phyloP scores from a whole-genome alignment of 2,329 filamentous ascomycete species.

The Apiospora marii region DNA sequence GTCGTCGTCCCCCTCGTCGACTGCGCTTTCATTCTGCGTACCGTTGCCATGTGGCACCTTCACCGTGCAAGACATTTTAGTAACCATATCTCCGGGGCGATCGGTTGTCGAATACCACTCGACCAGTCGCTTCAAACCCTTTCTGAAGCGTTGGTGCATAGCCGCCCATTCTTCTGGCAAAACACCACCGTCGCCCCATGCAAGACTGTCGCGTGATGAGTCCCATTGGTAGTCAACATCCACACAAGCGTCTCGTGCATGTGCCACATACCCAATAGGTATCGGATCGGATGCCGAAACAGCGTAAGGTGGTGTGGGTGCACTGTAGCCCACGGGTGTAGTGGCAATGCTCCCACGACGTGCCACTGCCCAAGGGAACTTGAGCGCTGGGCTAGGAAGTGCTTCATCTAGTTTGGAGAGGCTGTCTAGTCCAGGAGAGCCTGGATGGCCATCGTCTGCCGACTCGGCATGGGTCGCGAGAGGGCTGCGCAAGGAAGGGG shows the following conservation, averaged over 20 bases:
- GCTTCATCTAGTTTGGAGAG: constrained; percentile 24
- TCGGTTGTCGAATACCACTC: constrained; percentile 78
- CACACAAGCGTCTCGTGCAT: constrained; percentile 86
- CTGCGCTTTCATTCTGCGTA: constrained; percentile 45
- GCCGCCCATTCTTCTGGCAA: constrained; percentile 94
- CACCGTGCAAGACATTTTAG: constrained; percentile 43
- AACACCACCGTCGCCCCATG: constrained; percentile 88
- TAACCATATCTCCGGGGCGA: constrained; percentile 59
- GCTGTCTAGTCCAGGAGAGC: constrained; percentile 8
- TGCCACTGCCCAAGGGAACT: constrained; percentile 20
- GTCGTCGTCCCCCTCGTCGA: constrained; percentile 47
- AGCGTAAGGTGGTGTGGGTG: constrained; percentile 84
- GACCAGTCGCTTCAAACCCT: constrained; percentile 79
- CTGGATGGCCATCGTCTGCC: not conserved
- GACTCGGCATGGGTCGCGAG: constrained; percentile 31
- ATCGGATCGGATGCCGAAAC: constrained; percentile 83
- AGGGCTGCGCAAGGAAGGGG: constrained; percentile 33
- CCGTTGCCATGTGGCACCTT: constrained; percentile 27
- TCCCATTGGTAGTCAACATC: constrained; percentile 97
- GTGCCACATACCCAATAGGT: constrained; percentile 85
- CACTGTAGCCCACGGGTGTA: constrained; percentile 63
- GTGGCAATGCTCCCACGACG: constrained; percentile 26
- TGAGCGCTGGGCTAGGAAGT: not conserved
- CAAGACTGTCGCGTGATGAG: constrained; percentile 78
- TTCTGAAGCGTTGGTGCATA: constrained; percentile 91